Evolutionary conservation across 805 yeast species (phyloP).

Genomic region (Kodamaea nitidulidarum): DNA sequence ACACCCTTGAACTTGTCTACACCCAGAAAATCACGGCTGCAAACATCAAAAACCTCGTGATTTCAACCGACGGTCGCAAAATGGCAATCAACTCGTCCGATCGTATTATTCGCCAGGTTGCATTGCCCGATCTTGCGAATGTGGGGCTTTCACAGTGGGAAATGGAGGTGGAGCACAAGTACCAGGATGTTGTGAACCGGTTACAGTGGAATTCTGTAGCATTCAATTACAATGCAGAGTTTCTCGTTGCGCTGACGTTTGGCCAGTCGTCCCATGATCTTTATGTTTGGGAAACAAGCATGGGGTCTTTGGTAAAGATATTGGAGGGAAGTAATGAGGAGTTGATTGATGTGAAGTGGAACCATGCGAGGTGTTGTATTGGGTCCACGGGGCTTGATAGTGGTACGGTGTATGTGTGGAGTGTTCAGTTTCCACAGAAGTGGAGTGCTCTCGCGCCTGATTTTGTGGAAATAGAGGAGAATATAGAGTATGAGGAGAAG

Average conservation of each 20-base stretch:
- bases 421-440: slow-evolving; percentile 76
- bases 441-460: slow-evolving; percentile 98
- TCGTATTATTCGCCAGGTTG: slow-evolving; percentile 63
- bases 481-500: slow-evolving; percentile 77
- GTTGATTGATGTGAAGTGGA: slow-evolving; percentile 83
- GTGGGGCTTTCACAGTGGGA: slow-evolving; percentile 35
- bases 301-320: slow-evolving; percentile 85
- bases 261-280: slow-evolving; percentile 83
- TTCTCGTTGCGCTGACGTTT: slow-evolving; percentile 81
- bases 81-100: slow-evolving; percentile 76
- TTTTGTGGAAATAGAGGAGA: slow-evolving; percentile 90
- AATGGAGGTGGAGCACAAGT: slow-evolving; percentile 70
- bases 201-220: slow-evolving; percentile 84
- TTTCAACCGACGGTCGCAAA: slow-evolving; percentile 56
- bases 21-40: slow-evolving; percentile 59
- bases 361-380: slow-evolving; percentile 65
- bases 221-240: slow-evolving; percentile 73
- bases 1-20: slow-evolving; percentile 33
- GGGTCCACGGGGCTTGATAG: slow-evolving; percentile 83
- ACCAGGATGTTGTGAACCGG: slow-evolving; percentile 85
- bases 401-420: slow-evolving; percentile 81
- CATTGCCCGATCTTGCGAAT: slow-evolving; percentile 41
- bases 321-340: slow-evolving; percentile 90
- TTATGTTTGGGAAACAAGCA: slow-evolving; percentile 86
- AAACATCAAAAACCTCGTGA: slow-evolving; percentile 63